Conservation (phyloP, 2,329 filamentous ascomycete species). For the Juglanconis juglandina region DNA sequence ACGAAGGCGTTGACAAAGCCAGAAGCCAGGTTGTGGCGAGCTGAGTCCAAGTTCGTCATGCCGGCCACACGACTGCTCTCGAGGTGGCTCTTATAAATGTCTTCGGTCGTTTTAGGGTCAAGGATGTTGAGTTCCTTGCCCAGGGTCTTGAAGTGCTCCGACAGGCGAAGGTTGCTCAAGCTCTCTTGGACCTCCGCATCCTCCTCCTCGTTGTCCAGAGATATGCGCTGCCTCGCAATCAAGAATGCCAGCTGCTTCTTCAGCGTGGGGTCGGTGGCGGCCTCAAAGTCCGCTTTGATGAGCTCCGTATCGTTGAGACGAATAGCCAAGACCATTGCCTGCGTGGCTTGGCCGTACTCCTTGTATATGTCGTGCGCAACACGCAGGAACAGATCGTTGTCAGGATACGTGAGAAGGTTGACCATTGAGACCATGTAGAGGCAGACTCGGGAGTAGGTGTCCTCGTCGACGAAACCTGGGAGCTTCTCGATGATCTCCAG, state of each 20-base stretch:
- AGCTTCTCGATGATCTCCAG: conserved; percentile 95
- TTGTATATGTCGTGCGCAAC: conserved; percentile 94
- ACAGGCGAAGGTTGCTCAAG: conserved; percentile 80
- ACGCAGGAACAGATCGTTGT: conserved; percentile 91
- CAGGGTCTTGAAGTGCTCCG: conserved; percentile 89
- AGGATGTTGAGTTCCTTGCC: conserved; percentile 96
- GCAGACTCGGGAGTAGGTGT: conserved; percentile 90
- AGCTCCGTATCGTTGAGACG: conserved; percentile 82
- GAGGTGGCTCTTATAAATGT: conserved; percentile 98
- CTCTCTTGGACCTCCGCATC: conserved; percentile 76
- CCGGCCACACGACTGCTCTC: conserved; percentile 92
- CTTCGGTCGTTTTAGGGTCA: conserved; percentile 93
- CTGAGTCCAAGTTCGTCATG: conserved; percentile 92
- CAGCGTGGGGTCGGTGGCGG: conserved; percentile 74
- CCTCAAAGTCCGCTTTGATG: conserved; percentile 77
- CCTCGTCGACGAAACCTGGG: conserved; percentile 82
- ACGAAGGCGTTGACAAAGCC: conserved; percentile 97
- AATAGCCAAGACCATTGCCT: conserved; percentile 92
- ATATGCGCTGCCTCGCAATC: conserved; percentile 86
- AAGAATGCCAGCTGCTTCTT: conserved; percentile 95
- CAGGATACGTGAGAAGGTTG: conserved; percentile 91
- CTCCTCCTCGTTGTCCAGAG: conserved; percentile 67
- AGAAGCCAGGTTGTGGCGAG: conserved; percentile 90
- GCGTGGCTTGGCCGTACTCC: conserved; percentile 85
- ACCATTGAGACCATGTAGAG: conserved; percentile 99